Evolutionary conservation across 192 early-diverging fungal genomes (phyloP), one percentile per base, ranked within the genome.

Genomic region (Coemansia javaensis): DNA sequence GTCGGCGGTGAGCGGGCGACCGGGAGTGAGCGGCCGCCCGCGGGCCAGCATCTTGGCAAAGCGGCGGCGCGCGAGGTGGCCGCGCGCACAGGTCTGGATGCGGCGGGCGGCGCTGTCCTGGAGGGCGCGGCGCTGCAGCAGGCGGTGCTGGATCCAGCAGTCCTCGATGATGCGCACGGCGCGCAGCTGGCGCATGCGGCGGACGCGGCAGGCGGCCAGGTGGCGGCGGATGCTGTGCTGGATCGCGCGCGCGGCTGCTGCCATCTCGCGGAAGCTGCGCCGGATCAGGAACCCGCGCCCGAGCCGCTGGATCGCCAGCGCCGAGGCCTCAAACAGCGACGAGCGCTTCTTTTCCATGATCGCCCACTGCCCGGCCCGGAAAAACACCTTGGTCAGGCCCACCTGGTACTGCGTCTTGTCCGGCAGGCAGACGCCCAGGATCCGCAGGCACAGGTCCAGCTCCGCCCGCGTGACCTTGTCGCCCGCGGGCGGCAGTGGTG

Each of bases 311-410:
- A 98, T 86, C 6, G 77, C 57, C 22, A 86, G 61, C 2, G 91
- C 93, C 2, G 91, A 83, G 23, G 51, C 71, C 25, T 88, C 71
- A 47, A 91, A 76, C 46, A 91, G 75, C 40, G 87, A 85, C 13
- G 89, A 77, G 18, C 96, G 85, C 47, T 90, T 74, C 71, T 94
- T 97, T 68, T 99, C 96, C 71, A 75, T 63, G 24, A 75, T 53
- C 0, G 71, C 71, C 71, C 71, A 75, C 42, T 63, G 87, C 24
- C 96, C 96, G 30, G 96, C 90, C 21, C 96, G 86, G 89, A 99
- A 95, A 75, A 99, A 99, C 43, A 99, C 89, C 66, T 99, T 99
- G 17, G 90, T 89, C 34, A 84, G 63, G 44, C 96, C 96, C n/a
- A 97, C 71, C 77, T 97, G 91, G 70, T 83, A 97, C 61, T 92